These are phyloP conservation scores for Ustulina deusta DNA, from an alignment of 2,329 filamentous ascomycete species.

Conservation along the genomic window DNA sequence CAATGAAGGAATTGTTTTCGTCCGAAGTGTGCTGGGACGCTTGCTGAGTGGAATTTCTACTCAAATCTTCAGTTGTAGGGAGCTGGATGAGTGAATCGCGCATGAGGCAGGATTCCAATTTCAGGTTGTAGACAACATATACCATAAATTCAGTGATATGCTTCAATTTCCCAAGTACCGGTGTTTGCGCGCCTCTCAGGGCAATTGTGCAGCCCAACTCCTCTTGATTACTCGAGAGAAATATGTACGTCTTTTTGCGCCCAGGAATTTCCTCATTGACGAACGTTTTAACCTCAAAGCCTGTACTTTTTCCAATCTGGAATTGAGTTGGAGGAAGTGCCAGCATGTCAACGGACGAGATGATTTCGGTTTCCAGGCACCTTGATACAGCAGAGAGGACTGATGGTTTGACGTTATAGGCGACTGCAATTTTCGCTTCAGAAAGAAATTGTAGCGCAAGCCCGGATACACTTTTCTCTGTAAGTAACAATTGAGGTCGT, in stretches of 20 bases:
- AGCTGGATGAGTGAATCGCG: constrained; percentile 91
- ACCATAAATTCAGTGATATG: constrained; percentile 98
- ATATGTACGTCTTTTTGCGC: constrained; percentile 94
- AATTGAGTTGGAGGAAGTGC: constrained; percentile 74
- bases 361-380: constrained; percentile 90
- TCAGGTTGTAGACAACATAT: constrained; percentile 97
- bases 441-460: constrained; percentile 89
- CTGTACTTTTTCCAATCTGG: constrained; percentile 82
- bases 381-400: constrained; percentile 95
- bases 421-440: constrained; percentile 90
- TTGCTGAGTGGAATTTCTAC: constrained; percentile 53
- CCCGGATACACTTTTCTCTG: constrained; percentile 92
- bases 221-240: constrained; percentile 88
- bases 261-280: constrained; percentile 80
- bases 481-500: constrained; percentile 86
- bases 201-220: constrained; percentile 96
- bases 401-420: constrained; percentile 95
- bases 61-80: constrained; percentile 69
- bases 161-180: constrained; percentile 82
- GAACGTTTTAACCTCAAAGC: constrained; percentile 96
- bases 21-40: constrained; percentile 49
- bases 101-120: constrained; percentile 93
- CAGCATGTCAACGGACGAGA: constrained; percentile 95
- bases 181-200: constrained; percentile 81
- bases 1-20: constrained; percentile 55